Evolutionary conservation across 2,329 filamentous ascomycete genomes (phyloP).

Genomic region (Cadophora luteo-olivacea): DNA sequence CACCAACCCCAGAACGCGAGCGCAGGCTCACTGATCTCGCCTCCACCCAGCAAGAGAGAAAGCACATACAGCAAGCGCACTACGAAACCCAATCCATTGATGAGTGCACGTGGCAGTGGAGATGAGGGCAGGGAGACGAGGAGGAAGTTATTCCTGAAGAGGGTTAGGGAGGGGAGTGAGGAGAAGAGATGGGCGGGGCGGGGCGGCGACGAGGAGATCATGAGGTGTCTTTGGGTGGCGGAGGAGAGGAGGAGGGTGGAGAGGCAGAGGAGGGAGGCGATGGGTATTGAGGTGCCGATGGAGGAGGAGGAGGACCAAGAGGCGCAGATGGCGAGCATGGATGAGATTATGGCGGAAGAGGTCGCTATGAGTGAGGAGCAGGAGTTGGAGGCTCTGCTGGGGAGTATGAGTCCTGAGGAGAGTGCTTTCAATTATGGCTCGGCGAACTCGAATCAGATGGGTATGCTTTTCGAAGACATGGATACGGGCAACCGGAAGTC

Average conservation of each 20-base stretch:
- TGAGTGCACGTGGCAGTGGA: conserved; percentile 54
- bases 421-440: conserved; percentile 6
- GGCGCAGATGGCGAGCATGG: conserved; percentile 26
- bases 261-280: conserved; percentile 41
- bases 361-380: conserved; percentile 59
- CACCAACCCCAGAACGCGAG: conserved; percentile 6
- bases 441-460: not conserved
- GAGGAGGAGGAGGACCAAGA: conserved; percentile 28
- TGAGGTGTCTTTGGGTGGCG: conserved; percentile 48
- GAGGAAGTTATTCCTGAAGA: conserved; percentile 72
- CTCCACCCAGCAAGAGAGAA: conserved; percentile 28
- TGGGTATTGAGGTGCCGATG: conserved; percentile 31
- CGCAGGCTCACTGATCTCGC: conserved; percentile 15
- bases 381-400: conserved; percentile 63
- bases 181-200: conserved; percentile 62
- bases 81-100: conserved; percentile 67
- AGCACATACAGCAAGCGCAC: conserved; percentile 50
- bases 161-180: conserved; percentile 65
- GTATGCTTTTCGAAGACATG: conserved; percentile 16
- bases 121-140: conserved; percentile 67
- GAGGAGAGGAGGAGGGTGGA: conserved; percentile 47
- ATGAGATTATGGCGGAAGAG: conserved; percentile 56
- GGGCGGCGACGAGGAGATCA: conserved; percentile 62
- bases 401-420: conserved; percentile 34
- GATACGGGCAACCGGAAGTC: conserved; percentile 4